phyloP scores from a whole-genome alignment of 2,329 filamentous ascomycete species.

The Byssoonygena ceratinophila region DNA sequence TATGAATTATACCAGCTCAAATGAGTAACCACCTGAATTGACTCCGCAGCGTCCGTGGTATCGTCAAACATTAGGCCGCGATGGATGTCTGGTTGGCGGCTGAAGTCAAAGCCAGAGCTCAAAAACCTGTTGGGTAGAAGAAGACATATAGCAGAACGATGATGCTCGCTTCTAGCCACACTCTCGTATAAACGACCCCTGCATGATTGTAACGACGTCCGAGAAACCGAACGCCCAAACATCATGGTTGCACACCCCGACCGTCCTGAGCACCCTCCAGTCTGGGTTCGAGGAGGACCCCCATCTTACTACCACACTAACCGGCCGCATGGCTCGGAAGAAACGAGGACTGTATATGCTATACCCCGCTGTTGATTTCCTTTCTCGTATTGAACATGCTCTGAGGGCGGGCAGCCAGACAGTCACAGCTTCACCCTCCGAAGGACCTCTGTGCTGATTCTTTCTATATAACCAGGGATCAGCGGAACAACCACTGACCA shows the following conservation, averaged over 20 bases:
- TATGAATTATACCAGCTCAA: no score
- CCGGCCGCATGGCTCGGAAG: conserved; percentile 1
- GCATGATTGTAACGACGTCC: not conserved
- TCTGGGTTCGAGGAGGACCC: conserved; percentile 18
- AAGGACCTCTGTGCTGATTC: no score
- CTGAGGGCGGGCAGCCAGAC: no score
- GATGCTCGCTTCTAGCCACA: not conserved
- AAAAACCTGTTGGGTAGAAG: no score
- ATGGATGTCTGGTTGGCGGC: not conserved
- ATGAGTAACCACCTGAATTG: no score
- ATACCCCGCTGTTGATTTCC: not conserved
- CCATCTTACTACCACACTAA: conserved; percentile 14
- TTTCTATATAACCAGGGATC: not conserved
- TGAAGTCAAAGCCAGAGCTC: not conserved
- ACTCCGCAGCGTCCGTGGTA: no score
- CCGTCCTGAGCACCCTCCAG: conserved; percentile 16
- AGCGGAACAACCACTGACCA: not conserved
- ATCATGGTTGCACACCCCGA: conserved; percentile 11
- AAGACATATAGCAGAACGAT: no score
- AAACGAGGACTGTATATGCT: conserved; percentile 12
- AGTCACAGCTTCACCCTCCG: no score
- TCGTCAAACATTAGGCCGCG: no score
- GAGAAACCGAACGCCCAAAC: not conserved
- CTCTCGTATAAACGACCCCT: no score
- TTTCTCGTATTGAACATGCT: not conserved